Percentiles rank a stretch among this genome's conserved stretches.
Evolutionary conservation across 139 green algal genomes (phyloP).

Genomic region (Astrephomene gubernaculifera): DNA sequence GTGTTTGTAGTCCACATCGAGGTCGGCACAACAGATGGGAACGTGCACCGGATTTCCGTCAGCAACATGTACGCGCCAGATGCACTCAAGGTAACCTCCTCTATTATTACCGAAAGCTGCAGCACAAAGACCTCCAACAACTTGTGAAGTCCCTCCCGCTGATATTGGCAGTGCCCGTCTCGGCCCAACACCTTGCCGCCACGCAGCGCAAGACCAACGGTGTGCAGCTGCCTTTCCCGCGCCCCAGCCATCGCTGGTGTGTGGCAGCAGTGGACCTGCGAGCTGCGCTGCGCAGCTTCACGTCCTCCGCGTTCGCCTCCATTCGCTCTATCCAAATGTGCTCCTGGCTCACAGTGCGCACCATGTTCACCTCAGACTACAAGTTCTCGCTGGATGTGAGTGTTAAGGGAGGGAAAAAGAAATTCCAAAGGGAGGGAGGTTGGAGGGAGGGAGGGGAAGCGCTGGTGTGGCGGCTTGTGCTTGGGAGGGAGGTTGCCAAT

Average conservation of each 20-base stretch:
- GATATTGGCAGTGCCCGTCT: too few species aligned
- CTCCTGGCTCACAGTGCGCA: constrained; percentile 74
- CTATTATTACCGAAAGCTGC: not conserved
- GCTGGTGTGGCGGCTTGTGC: too few species aligned
- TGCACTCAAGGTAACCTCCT: constrained; percentile 53
- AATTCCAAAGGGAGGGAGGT: too few species aligned
- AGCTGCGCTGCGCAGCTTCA: constrained; percentile 41
- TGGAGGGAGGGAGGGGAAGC: too few species aligned
- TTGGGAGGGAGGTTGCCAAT: too few species aligned
- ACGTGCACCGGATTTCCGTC: constrained; percentile 69
- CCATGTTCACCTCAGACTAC: constrained; percentile 77
- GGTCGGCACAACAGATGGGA: constrained; percentile 54
- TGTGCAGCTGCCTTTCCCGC: constrained; percentile 63
- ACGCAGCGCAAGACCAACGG: constrained; percentile 62
- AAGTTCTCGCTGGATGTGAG: constrained; percentile 67
- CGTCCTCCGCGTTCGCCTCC: constrained; percentile 53
- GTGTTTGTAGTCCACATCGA: constrained; percentile 78
- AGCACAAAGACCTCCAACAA: not conserved
- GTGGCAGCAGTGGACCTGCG: constrained; percentile 74
- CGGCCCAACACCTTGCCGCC: not conserved
- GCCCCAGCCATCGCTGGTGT: constrained; percentile 64
- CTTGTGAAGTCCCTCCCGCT: too few species aligned
- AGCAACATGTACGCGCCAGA: constrained; percentile 74
- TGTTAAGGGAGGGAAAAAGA: too few species aligned
- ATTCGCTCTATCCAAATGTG: constrained; percentile 76